Conservation (phyloP, 73 alveolate genomes). For the Tetrahymena borealis region DNA sequence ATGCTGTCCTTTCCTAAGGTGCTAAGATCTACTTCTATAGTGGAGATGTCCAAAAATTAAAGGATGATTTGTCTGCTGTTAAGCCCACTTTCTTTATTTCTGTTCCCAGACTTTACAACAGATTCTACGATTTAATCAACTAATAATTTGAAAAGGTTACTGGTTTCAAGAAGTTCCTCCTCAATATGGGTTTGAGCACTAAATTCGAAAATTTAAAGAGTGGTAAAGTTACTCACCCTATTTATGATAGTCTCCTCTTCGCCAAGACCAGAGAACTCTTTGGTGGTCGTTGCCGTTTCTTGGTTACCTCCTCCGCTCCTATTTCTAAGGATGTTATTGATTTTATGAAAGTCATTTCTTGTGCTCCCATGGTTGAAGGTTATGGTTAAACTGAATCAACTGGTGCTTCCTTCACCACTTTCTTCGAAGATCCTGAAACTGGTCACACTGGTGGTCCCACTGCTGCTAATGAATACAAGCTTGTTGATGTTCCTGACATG, state of each 20-base stretch:
- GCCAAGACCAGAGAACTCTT: slow-evolving; percentile 31
- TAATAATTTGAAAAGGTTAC: slow-evolving; percentile 42
- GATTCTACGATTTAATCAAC: slow-evolving; percentile 59
- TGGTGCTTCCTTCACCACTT: slow-evolving; percentile 55
- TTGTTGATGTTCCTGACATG: slow-evolving; percentile 79
- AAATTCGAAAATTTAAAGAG: slow-evolving; percentile 48
- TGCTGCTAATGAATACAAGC: slow-evolving; percentile 43
- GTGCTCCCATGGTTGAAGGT: slow-evolving; percentile 53
- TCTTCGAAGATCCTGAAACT: slow-evolving; percentile 43
- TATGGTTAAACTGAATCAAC: slow-evolving; percentile 66
- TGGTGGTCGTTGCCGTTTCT: slow-evolving; percentile 74
- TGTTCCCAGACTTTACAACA: slow-evolving; percentile 74
- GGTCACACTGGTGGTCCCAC: slow-evolving; percentile 79
- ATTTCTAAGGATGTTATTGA: slow-evolving; percentile 57
- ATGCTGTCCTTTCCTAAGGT: slow-evolving; percentile 53
- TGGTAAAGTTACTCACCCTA: slow-evolving; percentile 52
- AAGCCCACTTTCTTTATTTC: slow-evolving; percentile 72
- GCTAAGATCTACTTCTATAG: slow-evolving; percentile 59
- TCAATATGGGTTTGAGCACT: slow-evolving; percentile 43
- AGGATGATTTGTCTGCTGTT: slow-evolving; percentile 61
- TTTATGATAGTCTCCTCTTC: slow-evolving; percentile 58
- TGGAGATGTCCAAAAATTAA: slow-evolving; percentile 61
- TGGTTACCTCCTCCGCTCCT: slow-evolving; percentile 81
- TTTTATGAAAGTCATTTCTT: slow-evolving; percentile 44
- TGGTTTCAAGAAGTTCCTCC: slow-evolving; percentile 43